Evolutionary conservation across 2,329 filamentous ascomycete species (phyloP).

Genomic region (Fusarium lateritium): DNA sequence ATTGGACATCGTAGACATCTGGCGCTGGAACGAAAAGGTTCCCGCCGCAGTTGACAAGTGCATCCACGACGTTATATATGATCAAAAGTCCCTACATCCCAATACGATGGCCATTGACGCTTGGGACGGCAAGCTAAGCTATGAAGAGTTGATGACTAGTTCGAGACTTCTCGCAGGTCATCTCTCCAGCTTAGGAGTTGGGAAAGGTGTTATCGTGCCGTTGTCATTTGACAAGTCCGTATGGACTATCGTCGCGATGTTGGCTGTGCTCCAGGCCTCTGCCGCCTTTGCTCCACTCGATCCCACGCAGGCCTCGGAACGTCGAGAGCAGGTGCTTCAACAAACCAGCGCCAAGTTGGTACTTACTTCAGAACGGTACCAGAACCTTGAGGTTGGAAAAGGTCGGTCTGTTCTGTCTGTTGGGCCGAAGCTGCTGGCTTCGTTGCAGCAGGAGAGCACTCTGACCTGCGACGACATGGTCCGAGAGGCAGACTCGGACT

Average conservation of each 20-base stretch:
- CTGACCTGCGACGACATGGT: background rate
- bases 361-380: slow-evolving; percentile 9
- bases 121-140: slow-evolving; percentile 3
- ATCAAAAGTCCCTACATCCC: background rate
- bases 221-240: slow-evolving; percentile 19
- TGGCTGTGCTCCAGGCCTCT: slow-evolving; percentile 54
- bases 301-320: slow-evolving; percentile 43
- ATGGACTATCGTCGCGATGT: slow-evolving; percentile 46
- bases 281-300: slow-evolving; percentile 53
- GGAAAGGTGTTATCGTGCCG: slow-evolving; percentile 1
- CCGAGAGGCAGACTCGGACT: slow-evolving; percentile 2
- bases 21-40: slow-evolving; percentile 2
- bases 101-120: background rate
- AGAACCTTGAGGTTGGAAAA: slow-evolving; percentile 4
- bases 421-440: slow-evolving; percentile 8
- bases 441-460: background rate
- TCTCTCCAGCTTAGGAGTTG: slow-evolving; percentile 1
- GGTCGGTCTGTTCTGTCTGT: slow-evolving; percentile 7
- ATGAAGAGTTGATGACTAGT: background rate
- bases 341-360: slow-evolving; percentile 4
- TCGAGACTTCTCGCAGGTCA: background rate
- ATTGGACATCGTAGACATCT: slow-evolving; percentile 1
- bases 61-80: slow-evolving; percentile 8
- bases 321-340: background rate
- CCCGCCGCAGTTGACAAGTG: background rate